These are phyloP conservation scores for Coffea humblotiana DNA, from an alignment of 305 asterid species.

Conservation along the genomic window DNA sequence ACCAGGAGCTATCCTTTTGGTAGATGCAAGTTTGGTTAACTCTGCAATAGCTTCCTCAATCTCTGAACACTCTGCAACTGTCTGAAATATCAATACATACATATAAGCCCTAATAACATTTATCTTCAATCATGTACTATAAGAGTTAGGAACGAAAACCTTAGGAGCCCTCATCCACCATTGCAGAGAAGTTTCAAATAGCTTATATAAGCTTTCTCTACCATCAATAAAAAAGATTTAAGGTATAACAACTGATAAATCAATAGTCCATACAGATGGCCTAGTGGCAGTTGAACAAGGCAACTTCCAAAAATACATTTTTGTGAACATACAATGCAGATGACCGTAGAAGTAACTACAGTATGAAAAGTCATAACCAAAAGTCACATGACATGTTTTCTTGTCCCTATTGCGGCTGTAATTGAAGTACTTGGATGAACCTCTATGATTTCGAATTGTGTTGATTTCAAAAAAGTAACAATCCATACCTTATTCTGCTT, in stretches of 20 bases:
- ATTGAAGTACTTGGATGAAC: neutral
- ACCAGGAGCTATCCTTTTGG: conserved; percentile 94
- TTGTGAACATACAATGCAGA: neutral
- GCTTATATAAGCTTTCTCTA: neutral
- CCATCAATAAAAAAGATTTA: neutral
- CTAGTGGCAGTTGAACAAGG: too few relatives aligned
- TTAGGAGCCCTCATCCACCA: neutral
- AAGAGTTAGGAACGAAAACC: neutral
- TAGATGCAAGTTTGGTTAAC: conserved; percentile 95
- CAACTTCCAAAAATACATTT: too few relatives aligned
- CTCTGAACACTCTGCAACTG: conserved; percentile 98
- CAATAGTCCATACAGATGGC: too few relatives aligned
- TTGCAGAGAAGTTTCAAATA: neutral
- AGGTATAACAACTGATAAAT: too few relatives aligned
- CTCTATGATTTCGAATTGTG: neutral
- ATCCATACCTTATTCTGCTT: conserved; percentile 86
- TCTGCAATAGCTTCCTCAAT: conserved; percentile 96
- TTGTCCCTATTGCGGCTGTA: neutral
- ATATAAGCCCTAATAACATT: neutral
- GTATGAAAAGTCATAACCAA: neutral
- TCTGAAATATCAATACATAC: conserved; percentile 38
- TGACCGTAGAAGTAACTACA: neutral
- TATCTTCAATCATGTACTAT: neutral
- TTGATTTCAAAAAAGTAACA: neutral
- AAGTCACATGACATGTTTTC: neutral